Base-by-base conservation (phyloP, 768 basidiomycete species). In the Ramaria rubella region DNA sequence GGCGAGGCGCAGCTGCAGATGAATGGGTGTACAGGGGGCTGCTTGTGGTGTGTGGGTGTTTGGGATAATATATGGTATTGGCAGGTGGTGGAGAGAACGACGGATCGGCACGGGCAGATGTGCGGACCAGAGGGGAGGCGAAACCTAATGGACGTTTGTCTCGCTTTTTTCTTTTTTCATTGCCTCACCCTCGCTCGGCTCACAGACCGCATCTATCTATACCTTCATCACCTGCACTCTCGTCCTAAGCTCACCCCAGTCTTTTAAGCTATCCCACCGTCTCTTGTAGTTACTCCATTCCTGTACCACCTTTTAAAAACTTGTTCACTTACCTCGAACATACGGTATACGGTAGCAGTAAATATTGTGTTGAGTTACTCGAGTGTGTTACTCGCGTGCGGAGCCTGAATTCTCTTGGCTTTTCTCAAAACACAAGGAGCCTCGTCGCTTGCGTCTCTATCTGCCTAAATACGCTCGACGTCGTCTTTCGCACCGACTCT, bases 261-360 rank as follows among this genome's bases (percentile, higher is more conserved):
- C 23, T 26, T 52, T 52, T 31, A 54, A 54, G 29, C 21, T 34
- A 48, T 49, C n/a, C 55, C 44, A 56, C 43, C 29, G 44, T 44
- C 51, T 55, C 43, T 26, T 58, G 58, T 58, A 58, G 52, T 58
- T 52, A 58, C 52, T 44, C 43, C 44, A n/a, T 49, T 33, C 23
- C 26, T 52, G 50, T 58, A 52, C 58, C 49, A 53, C 50, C 49
- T 56, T 46, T 45, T 46, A 56, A 56, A 53, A 56, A 56, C 45
- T 34, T 56, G 55, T 56, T 56, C 36, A 45, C 54, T 55, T 46
- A 44, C 30, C 38, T 44, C 29, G 53, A 43, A 43, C 44, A 54
- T 44, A 55, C 21, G 26, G 8, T 43, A 21, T 21, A n/a, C n/a
- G n/a, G n/a, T n/a, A n/a, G n/a, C n/a, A n/a, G n/a, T n/a, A n/a